These are phyloP conservation scores for Leucoagaricus sp. DNA, from an alignment of 1,284 basidiomycete genomes.

Conservation along the genomic window DNA sequence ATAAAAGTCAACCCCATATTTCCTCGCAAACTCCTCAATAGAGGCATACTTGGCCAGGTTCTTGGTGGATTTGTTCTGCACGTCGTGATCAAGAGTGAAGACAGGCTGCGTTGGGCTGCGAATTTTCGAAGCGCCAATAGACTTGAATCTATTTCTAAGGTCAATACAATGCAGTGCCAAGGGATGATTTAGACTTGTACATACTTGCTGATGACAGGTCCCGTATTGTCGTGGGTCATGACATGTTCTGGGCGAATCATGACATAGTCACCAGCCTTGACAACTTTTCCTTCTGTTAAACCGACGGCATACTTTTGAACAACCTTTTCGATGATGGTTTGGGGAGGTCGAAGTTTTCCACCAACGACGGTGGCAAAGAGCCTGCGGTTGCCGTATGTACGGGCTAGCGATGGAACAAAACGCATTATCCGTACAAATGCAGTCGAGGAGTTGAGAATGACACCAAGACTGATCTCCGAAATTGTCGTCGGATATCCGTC, in stretches of 20 bases:
- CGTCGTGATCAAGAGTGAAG: slow-evolving; percentile 98
- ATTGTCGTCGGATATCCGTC: neutral
- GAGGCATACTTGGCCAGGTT: slow-evolving; percentile 93
- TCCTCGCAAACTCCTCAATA: slow-evolving; percentile 91
- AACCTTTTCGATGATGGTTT: slow-evolving; percentile 96
- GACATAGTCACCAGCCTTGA: slow-evolving; percentile 97
- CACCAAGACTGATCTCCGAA: neutral
- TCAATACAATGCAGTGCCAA: slow-evolving; percentile 16
- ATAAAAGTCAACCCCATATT: slow-evolving; percentile 92
- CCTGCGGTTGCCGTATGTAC: slow-evolving; percentile 7
- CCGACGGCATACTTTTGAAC: slow-evolving; percentile 97
- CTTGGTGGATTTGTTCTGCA: slow-evolving; percentile 94
- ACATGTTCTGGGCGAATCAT: slow-evolving; percentile 98
- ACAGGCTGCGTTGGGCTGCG: slow-evolving; percentile 86
- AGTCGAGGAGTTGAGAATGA: neutral
- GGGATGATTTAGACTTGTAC: slow-evolving; percentile 27
- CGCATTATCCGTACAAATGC: slow-evolving; percentile 3
- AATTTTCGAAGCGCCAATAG: slow-evolving; percentile 89
- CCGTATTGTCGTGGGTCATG: slow-evolving; percentile 98
- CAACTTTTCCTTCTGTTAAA: slow-evolving; percentile 71
- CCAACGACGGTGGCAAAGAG: slow-evolving; percentile 8
- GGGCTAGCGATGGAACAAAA: neutral
- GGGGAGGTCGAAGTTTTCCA: slow-evolving; percentile 48
- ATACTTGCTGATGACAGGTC: slow-evolving; percentile 94
- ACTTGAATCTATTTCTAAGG: slow-evolving; percentile 74